Evolutionary conservation across 2,329 filamentous ascomycete genomes (phyloP), one percentile per base, ranked within the genome.

Genomic region (Colletotrichum nymphaeae): DNA sequence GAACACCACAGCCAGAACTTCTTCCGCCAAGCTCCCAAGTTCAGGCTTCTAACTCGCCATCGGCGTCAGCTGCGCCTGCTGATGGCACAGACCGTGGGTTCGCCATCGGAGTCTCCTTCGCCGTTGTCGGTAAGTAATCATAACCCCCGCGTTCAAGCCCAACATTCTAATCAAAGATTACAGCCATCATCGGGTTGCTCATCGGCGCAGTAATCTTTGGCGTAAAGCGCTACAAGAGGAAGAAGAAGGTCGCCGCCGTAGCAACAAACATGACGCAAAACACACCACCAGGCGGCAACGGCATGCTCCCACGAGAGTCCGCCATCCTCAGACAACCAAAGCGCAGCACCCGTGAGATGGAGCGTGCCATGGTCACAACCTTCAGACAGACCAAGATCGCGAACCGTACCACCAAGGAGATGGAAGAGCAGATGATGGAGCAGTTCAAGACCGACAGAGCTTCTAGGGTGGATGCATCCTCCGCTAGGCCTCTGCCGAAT

Each of bases 391-490:
- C 71, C 1, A 49, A 52, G 60, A 60, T 70, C 14, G 71, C 71
- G 22, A 66, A 73, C 26, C 71, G 67, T 35, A 66, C 67, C 32
- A 71, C 71, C 5, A 24, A 32, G 7, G 60, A 71, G 56, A 73
- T 73, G 71, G 71, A 73, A 49, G 71, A 65, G 49, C 71, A 71
- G 49, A 70, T 73, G 71, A 24, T 62, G 26, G 60, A 67, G 16
- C 71, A 71, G 37, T 71, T 58, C 60, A 57, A 16, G 30, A 46
- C 35, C 7, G 71, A 63, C 46, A 66, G 49, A 35, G 42, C 30
- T 8, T 35, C 32, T 16, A 22, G 5, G 24, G 1, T 19, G 24
- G 53, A 24, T 2, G n/a, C 14, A 2, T 56, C 53, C 11, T 14
- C 24, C 53, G 26, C n/a, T 4, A 28, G 22, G 12, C 22, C 63